Conservation (phyloP, 225 moss, liverwort and hornwort species). For the Lunularia cruciata region DNA sequence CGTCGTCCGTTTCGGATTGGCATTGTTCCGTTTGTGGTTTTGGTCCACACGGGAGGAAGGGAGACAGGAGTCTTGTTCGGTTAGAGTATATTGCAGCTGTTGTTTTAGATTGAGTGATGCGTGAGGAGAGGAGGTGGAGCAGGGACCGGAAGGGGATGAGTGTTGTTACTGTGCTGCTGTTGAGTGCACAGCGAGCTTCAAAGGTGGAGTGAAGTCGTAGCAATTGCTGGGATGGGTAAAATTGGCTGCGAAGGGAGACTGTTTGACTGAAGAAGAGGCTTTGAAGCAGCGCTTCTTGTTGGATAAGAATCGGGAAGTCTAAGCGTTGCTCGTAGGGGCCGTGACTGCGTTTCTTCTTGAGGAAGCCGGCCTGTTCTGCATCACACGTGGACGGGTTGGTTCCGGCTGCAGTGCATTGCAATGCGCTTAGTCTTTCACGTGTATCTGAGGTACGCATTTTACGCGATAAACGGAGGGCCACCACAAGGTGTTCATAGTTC, state of each 20-base stretch:
- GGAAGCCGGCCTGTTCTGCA: not conserved
- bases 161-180: not conserved
- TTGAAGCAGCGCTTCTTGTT: too few relatives aligned
- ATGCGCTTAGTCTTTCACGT: not conserved
- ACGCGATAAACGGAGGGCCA: not conserved
- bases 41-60: not conserved
- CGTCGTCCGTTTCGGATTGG: not conserved
- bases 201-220: not conserved
- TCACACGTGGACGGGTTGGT: not conserved
- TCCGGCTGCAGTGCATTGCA: conserved; percentile 5
- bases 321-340: not conserved
- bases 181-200: not conserved
- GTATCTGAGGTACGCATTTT: not conserved
- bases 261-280: too few relatives aligned
- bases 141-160: not conserved
- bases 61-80: not conserved
- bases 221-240: not conserved
- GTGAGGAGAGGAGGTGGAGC: not conserved
- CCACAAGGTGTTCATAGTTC: not conserved
- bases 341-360: not conserved
- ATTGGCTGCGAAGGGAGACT: not conserved
- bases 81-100: not conserved
- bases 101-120: not conserved
- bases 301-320: conserved; percentile 1
- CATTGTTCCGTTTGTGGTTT: not conserved